Base-by-base conservation (phyloP, 495 filamentous ascomycete species). In the Xylaria sp. region DNA sequence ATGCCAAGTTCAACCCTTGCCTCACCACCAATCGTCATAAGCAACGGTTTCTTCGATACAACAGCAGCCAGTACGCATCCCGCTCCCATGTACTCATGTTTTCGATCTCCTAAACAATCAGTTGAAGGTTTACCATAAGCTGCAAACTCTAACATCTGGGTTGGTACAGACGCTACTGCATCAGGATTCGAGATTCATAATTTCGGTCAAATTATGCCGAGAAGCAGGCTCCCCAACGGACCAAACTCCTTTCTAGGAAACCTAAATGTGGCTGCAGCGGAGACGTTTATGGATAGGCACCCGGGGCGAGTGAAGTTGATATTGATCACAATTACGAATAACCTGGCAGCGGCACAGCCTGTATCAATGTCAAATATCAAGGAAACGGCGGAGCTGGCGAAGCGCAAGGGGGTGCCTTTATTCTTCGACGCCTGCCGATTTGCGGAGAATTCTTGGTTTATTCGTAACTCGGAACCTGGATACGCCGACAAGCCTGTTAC, bases 341-440 rank as follows among this genome's bases (percentile, higher is more conserved):
- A 71, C 40, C 65, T 61, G 69, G 69, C 69, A 12, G 69, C 61
- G 5, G 59, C 35, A 35, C 69, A 71, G 48, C 69, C 69, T 6
- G 69, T 71, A 46, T 71, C 69, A n/a, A 71, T 71, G 69, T 37
- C 21, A 26, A 71, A 71, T 58, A 71, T 71, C 17, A 21, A 35
- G 17, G 59, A n/a, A 12, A 19, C 69, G 1, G 59, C 69, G 2
- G 61, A 71, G 37, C 48, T 71, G 17, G 61, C 61, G 12, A 55
- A 19, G 40, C 35, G 41, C 15, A 55, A 71, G 9, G 15, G 33
- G 12, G 55, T 65, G 29, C 69, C 69, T 19, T 24, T 71, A 12
- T 71, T 71, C 41, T 65, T 71, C 41, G 69, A 71, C 50, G 69
- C 69, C 26, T 71, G 69, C 9, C 69, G 69, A 4, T 71, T 71